Base-by-base conservation (phyloP, 2,329 filamentous ascomycete genomes). In the Biscogniauxia sp. region DNA sequence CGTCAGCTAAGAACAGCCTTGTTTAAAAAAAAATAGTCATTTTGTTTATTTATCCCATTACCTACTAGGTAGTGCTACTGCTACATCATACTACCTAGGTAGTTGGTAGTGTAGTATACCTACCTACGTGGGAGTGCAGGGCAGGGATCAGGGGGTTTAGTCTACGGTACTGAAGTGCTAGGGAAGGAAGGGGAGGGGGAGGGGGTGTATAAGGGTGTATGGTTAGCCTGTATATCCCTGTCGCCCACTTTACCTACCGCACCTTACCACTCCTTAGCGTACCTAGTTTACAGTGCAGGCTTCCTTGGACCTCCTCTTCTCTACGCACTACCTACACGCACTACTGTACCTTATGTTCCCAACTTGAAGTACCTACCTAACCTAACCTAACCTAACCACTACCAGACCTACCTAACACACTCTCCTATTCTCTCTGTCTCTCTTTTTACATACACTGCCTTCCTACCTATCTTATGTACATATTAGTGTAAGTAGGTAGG, bases 1-100 rank as follows among this genome's bases (percentile, higher is more conserved):
- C 72, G 72, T 70, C 66, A 65, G 64, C 69, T 71, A 72, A 66
- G 61, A 65, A 64, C 60, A 64, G 67, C 61, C 37, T 61, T 63
- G 60, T 66, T 53, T 37, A 26, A 25, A 53, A 53, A 37, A 37
- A 26, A 52, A n/a, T 45, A 45, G 37, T 45, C 37, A 45, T 45
- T 45, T 45, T 45, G 37, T 45, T 45, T 45, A 45, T 45, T 45
- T 45, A 45, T 45, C 37, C 37, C 37, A 45, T 45, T 45, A n/a
- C n/a, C n/a, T n/a, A n/a, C n/a, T n/a, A n/a, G n/a, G n/a, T n/a
- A 45, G 37, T 45, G 37, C 37, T 45, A n/a, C 37, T 45, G 17
- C 37, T 45, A 45, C 37, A 45, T 45, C 37, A 45, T 45, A 45
- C 37, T n/a, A n/a, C n/a, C n/a, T 45, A 45, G 37, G 37, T 45